Base-by-base conservation (phyloP, 768 basidiomycete genomes). In the Kwoniella sp. region DNA sequence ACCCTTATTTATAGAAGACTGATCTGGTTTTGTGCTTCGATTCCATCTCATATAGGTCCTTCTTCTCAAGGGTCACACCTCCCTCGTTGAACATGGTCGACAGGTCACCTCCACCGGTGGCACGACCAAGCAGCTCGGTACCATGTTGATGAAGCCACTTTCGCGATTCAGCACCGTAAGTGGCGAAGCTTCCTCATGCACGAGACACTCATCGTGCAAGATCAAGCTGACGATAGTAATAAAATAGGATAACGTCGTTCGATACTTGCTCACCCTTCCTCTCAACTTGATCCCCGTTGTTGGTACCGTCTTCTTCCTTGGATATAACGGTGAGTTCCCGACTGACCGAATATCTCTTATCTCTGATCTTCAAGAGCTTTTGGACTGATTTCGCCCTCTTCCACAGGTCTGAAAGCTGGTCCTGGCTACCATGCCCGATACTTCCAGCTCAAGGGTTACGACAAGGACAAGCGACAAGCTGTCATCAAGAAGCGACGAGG, bases 251-350 rank as follows among this genome's bases (percentile, higher is more conserved):
- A 77, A 71, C 54, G 70, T 88, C 50, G 70, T 87, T 20, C 82
- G 86, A 70, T 90, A 89, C 75, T 69, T 89, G 38, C 70, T 88
- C 25, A 86, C 86, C 3, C 81, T 90, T 5, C 89, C 89, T 20
- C 83, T 90, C 57, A 90, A 89, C 80, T 79, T 86, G 31, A 84
- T 90, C 26, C 89, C 89, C 0, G 83, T 85, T 25, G 82, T 89
- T 45, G 88, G 89, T 7, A 88, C 88, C 1, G 84, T 83, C 17
- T 73, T 87, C 64, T 89, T 90, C 81, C 74, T 89, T 23, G 71
- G 86, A 34, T 74, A 66, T 60, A 76, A 76, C 62, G 76, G 72
- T 76, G 28, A 66, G 65, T 20, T 47, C 0, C 41, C 2, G 22
- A 0, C 11, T 29, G 30, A 45, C n/a, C n/a, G n/a, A n/a, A n/a